Evolutionary conservation across 345 rosid species (phyloP).

Genomic region (Brassica cretica): DNA sequence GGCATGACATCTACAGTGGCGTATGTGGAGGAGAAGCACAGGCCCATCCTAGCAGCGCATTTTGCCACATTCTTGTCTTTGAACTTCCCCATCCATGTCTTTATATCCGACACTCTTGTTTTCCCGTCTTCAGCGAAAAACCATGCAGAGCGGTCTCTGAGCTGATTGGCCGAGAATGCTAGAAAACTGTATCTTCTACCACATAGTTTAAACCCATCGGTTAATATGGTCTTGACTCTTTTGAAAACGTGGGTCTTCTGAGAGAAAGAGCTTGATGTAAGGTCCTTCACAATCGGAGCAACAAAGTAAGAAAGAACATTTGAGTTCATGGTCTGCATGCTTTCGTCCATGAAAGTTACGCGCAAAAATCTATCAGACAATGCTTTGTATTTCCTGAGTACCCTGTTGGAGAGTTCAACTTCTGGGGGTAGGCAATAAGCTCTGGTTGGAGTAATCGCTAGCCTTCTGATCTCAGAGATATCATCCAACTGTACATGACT

Average conservation of each 20-base stretch:
- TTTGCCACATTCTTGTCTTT: constrained; percentile 60
- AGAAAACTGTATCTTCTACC: constrained; percentile 79
- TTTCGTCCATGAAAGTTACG: constrained; percentile 91
- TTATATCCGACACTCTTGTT: constrained; percentile 46
- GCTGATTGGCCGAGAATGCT: constrained; percentile 90
- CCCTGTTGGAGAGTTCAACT: constrained; percentile 89
- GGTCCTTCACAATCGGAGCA: constrained; percentile 66
- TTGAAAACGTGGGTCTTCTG: constrained; percentile 72
- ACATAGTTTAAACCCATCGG: constrained; percentile 72
- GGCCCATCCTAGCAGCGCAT: constrained; percentile 97
- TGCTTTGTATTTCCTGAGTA: constrained; percentile 64
- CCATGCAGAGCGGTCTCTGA: constrained; percentile 92
- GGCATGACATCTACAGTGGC: constrained; percentile 73
- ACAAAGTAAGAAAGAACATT: constrained; percentile 59
- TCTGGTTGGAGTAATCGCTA: constrained; percentile 77
- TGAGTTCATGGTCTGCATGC: constrained; percentile 69
- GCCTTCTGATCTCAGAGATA: constrained; percentile 67
- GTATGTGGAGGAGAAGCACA: constrained; percentile 93
- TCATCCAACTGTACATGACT: constrained; percentile 49
- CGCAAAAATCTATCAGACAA: constrained; percentile 75
- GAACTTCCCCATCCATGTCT: constrained; percentile 87
- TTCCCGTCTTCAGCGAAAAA: constrained; percentile 78
- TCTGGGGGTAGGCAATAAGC: constrained; percentile 91
- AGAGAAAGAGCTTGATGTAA: constrained; percentile 48
- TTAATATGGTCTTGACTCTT: constrained; percentile 65